Evolutionary conservation across 805 yeast genomes (phyloP), one percentile per base, ranked within the genome.

Genomic region (Yamadazyma nakazawae): DNA sequence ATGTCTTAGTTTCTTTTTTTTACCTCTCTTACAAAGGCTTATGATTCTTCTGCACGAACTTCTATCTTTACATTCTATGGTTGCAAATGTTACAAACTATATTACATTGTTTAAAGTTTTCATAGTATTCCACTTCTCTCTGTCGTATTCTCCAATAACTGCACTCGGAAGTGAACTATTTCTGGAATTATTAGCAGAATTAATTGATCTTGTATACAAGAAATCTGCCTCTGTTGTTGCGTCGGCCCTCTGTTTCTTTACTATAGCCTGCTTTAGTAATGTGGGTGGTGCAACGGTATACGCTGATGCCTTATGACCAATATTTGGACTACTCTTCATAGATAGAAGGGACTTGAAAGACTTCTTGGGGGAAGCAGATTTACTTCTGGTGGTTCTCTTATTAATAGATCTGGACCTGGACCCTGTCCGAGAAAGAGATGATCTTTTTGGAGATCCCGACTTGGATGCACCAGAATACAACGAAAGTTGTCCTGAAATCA

Each of bases 71-170:
- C 32, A 28, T 28, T 28, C 32, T 28, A 5, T 28, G 5, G 32
- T 28, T 5, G 11, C 10, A 28, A 9, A 28, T 28, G 9, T 28
- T 28, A 13, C n/a, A 34, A 37, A 45, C 34, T 38, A 45, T 37
- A 37, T 10, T 46, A 37, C 43, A 39, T 37, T 21, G 34, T 46
- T 60, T 42, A 75, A 52, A 18, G 69, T 58, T 53, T 74, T 72
- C 50, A 81, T 67, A 0, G 80, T 76, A 47, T 76, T 67, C 86
- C 86, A 81, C 58, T 82, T 82, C 58, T 82, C 88, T 54, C 76
- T 66, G 55, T 82, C 88, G 56, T 82, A 82, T 55, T 80, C 80
- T 0, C 87, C 86, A 46, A 81, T 74, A 2, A 79, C 81, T 11
- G 74, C 80, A 35, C 81, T 72, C 0, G 87, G 86, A 34, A 72